Evolutionary conservation across 441 rosid genomes (phyloP), one percentile per base, ranked within the genome.

Genomic region (Jatropha multifida): DNA sequence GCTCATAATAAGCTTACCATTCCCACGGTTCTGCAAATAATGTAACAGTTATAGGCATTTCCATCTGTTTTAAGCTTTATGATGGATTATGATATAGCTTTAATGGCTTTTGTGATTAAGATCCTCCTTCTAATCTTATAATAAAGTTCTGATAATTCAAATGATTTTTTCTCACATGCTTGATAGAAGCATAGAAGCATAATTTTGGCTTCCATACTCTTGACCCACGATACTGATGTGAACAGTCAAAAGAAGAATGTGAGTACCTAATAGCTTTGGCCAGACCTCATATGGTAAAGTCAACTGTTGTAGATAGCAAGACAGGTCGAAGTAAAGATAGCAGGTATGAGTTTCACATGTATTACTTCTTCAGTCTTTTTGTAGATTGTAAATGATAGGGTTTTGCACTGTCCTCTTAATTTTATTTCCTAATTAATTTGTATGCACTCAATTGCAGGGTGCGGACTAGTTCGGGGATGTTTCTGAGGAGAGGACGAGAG

Each of bases 391-490:
- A 44, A 7, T 51, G 52, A 48, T 11, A 58, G 38, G 23, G 17
- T 13, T 52, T 58, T 32, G 59, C 17, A 7, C 15, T 5, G 15
- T n/a, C 32, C 7, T 65, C 41, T 4, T 74, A 37, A 59, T 65
- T 37, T 40, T 40, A 18, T 23, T 1, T 15, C 27, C 9, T 59
- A 42, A 8, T 7, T 40, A 44, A 67, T 69, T 52, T 77, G 55
- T 18, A 13, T 26, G 37, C 26, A 27, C 59, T 73, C 54, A 10
- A 20, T 48, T 81, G 74, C 85, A 96, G 99, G 88, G 98, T 90
- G 14, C 88, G 98, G n/a, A 93, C 98, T 54, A 96, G 99, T 84
- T 93, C 98, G 41, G 99, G 99, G 72, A 92, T 87, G 85, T 93
- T 96, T 77, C 86, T 93, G 74, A 82, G 55, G 76, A 89, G 99